Percentiles rank a stretch among this genome's conserved stretches.
These are phyloP conservation scores for Talaromyces stipitatus DNA, from an alignment of 495 filamentous ascomycete genomes.

Conservation along the genomic window DNA sequence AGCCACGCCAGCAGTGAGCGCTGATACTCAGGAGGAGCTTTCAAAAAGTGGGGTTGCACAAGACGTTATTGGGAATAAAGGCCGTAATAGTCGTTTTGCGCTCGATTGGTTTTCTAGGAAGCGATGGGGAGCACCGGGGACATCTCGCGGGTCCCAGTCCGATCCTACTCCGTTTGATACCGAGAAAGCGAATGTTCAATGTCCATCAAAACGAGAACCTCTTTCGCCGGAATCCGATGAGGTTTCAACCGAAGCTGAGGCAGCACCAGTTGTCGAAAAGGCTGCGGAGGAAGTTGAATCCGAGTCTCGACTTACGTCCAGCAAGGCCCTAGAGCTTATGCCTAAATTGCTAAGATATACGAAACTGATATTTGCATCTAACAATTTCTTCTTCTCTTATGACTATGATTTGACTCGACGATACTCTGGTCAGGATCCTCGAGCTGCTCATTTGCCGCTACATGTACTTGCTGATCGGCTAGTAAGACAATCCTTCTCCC, in stretches of 20 bases:
- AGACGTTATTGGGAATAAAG: conserved; percentile 72
- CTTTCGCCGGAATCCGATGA: neutral
- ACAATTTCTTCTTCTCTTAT: conserved; percentile 88
- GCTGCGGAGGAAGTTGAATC: conserved; percentile 22
- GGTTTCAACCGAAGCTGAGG: neutral
- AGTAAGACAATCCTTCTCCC: conserved; percentile 28
- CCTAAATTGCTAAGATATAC: conserved; percentile 81
- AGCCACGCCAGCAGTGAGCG: conserved; percentile 20
- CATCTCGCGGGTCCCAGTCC: neutral
- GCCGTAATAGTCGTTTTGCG: conserved; percentile 80
- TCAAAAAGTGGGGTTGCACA: conserved; percentile 57
- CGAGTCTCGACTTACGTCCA: conserved; percentile 17
- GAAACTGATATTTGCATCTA: conserved; percentile 68
- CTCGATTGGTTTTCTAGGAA: conserved; percentile 81
- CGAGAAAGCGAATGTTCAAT: neutral
- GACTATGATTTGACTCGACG: conserved; percentile 80
- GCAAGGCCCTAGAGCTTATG: conserved; percentile 44
- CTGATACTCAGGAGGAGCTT: conserved; percentile 12
- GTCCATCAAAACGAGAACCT: neutral
- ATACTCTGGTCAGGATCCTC: conserved; percentile 37
- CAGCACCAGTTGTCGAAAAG: conserved; percentile 14
- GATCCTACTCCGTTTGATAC: neutral
- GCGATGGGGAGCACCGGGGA: conserved; percentile 57
- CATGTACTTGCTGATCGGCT: conserved; percentile 66
- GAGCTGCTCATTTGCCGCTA: conserved; percentile 47